A percentile compares a stretch with the other conserved stretches of the same genome.
Conservation (phyloP, 2,329 filamentous ascomycete genomes). For the Tolypocladium endophyticum region DNA sequence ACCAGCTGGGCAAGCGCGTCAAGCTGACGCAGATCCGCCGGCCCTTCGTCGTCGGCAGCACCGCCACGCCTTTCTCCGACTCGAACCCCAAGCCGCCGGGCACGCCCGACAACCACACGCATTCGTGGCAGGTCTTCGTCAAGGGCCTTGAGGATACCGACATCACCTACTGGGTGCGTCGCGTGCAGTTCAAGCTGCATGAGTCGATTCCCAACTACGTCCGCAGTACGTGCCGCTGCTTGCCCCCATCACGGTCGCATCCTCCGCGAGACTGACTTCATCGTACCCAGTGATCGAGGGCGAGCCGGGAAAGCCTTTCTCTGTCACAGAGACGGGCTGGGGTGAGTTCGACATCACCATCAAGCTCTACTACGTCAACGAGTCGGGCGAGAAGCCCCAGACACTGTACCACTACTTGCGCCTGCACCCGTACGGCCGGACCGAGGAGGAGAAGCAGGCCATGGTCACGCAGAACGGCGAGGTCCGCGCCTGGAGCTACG, state of each 20-base stretch:
- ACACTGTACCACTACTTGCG: slow-evolving; percentile 91
- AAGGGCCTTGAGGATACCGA: slow-evolving; percentile 82
- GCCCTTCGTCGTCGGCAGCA: slow-evolving; percentile 66
- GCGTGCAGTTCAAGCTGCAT: slow-evolving; percentile 96
- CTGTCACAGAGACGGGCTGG: slow-evolving; percentile 90
- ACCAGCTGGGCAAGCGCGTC: slow-evolving; percentile 49
- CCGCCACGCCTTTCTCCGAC: slow-evolving; percentile 70
- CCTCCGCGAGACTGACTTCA: not conserved
- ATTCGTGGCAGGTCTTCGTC: slow-evolving; percentile 93
- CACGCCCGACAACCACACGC: slow-evolving; percentile 83
- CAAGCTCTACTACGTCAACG: slow-evolving; percentile 83
- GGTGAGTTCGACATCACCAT: slow-evolving; percentile 96
- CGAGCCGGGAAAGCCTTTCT: slow-evolving; percentile 58
- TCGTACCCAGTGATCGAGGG: slow-evolving; percentile 53
- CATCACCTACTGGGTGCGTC: slow-evolving; percentile 89
- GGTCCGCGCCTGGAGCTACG: slow-evolving; percentile 73
- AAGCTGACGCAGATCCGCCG: slow-evolving; percentile 55
- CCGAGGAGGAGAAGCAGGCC: slow-evolving; percentile 59
- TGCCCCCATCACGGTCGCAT: not conserved
- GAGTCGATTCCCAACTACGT: slow-evolving; percentile 91
- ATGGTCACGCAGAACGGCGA: slow-evolving; percentile 48
- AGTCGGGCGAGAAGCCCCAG: slow-evolving; percentile 85
- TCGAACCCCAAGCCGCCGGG: slow-evolving; percentile 67
- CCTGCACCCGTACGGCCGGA: slow-evolving; percentile 80
- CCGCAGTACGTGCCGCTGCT: slow-evolving; percentile 45